Base-by-base conservation (phyloP, 495 filamentous ascomycete species). In the Aspergillus egyptiacus region DNA sequence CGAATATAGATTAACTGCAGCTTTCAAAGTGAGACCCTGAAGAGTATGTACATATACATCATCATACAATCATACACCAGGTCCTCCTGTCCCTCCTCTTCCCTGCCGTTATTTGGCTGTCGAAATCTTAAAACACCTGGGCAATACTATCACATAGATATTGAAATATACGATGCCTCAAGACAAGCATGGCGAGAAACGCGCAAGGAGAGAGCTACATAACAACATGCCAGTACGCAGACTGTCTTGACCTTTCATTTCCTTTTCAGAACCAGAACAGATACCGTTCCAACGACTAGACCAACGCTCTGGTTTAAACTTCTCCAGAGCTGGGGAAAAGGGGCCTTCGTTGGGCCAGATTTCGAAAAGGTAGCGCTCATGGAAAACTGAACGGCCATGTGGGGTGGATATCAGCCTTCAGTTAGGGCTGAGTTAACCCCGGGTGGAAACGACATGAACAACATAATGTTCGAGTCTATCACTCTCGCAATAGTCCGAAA, bases 211-310 rank as follows among this genome's bases (percentile, higher is more conserved):
- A n/a, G n/a, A n/a, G n/a, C n/a, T n/a, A n/a, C n/a, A n/a, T n/a
- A n/a, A n/a, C n/a, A n/a, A n/a, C n/a, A n/a, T n/a, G n/a, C n/a
- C n/a, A n/a, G n/a, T n/a, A n/a, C n/a, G n/a, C n/a, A n/a, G n/a
- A n/a, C n/a, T n/a, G n/a, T n/a, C n/a, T n/a, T n/a, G n/a, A n/a
- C n/a, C n/a, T n/a, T 34, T 66, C 56, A n/a, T 60, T 58, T 1
- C 63, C 67, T 40, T 63, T 65, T 15, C 64, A 59, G 48, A 72
- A 72, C 2, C 66, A 58, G 18, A 70, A 61, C 22, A 69, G 55
- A 22, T 56, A 60, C 14, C 48, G 54, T 11, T 69, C 61, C 18
- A 66, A 37, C 13, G 44, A 53, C 60, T 34, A 13, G 38, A 18
- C 60, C 58, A 64, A 30, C 55, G 53, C 22, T 33, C 37, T 15